A percentile compares a stretch with the other conserved stretches of the same genome.
Conservation (phyloP, 768 basidiomycete genomes). For the Naganishia randhawae region DNA sequence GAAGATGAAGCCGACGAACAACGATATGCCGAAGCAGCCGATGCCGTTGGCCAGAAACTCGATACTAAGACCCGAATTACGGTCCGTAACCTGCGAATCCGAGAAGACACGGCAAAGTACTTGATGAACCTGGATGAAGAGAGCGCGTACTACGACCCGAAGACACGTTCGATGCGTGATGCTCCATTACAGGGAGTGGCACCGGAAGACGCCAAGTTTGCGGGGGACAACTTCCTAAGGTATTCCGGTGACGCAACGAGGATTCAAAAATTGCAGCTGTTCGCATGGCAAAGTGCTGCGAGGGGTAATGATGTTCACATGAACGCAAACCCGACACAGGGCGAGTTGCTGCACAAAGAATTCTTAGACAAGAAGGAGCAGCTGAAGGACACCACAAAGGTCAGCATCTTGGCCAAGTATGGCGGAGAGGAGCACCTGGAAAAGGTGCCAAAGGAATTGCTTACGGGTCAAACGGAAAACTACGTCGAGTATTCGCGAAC, state of each 20-base stretch:
- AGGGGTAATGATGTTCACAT: slow-evolving; percentile 92
- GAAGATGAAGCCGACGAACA: slow-evolving; percentile 88
- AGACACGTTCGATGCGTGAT: slow-evolving; percentile 99
- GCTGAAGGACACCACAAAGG: slow-evolving; percentile 79
- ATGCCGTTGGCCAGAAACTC: slow-evolving; percentile 95
- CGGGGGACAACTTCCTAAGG: slow-evolving; percentile 93
- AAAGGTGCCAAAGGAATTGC: slow-evolving; percentile 80
- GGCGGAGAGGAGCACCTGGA: slow-evolving; percentile 91
- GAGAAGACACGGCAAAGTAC: slow-evolving; percentile 99
- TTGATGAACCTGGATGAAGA: slow-evolving; percentile 92
- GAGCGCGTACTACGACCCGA: slow-evolving; percentile 97
- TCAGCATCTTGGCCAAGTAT: slow-evolving; percentile 84
- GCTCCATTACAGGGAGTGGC: slow-evolving; percentile 66
- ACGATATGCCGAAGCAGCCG: slow-evolving; percentile 96
- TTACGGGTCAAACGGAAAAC: slow-evolving; percentile 93
- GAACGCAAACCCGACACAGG: slow-evolving; percentile 93
- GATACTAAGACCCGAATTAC: slow-evolving; percentile 98
- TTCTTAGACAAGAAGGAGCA: slow-evolving; percentile 90
- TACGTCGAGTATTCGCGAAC: slow-evolving; percentile 95
- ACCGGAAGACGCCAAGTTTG: slow-evolving; percentile 59
- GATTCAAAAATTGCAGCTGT: slow-evolving; percentile 85
- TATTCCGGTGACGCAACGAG: slow-evolving; percentile 88
- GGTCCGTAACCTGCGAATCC: slow-evolving; percentile 93
- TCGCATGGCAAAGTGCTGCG: slow-evolving; percentile 93
- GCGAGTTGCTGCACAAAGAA: slow-evolving; percentile 82